These are phyloP conservation scores for Limtongia smithiae DNA, from an alignment of 805 yeast genomes.

Conservation along the genomic window DNA sequence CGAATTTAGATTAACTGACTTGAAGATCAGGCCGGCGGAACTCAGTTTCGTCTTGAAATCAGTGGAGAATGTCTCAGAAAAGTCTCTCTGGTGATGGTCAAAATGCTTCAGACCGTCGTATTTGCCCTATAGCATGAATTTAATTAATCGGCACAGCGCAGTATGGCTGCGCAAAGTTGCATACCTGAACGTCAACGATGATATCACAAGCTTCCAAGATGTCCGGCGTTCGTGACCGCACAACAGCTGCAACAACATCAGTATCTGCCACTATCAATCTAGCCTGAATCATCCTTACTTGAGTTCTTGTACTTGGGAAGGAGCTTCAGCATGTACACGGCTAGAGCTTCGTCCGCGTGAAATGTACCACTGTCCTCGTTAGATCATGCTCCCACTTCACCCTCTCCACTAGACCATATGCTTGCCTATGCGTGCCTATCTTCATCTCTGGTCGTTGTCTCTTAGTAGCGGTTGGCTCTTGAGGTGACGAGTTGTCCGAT, in stretches of 20 bases:
- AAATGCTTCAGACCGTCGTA: conserved; percentile 82
- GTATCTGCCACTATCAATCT: neutral
- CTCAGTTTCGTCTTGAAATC: conserved; percentile 73
- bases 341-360: conserved; percentile 96
- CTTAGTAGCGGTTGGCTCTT: conserved; percentile 4
- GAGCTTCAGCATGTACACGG: conserved; percentile 76
- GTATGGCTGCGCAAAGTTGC: too few relatives aligned
- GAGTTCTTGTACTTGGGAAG: conserved; percentile 68
- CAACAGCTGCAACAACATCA: conserved; percentile 41
- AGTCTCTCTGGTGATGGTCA: conserved; percentile 96
- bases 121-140: conserved; percentile 48
- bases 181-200: conserved; percentile 80
- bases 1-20: too few relatives aligned
- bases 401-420: too few relatives aligned
- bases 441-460: conserved; percentile 18
- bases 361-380: conserved; percentile 64
- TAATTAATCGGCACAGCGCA: too few relatives aligned
- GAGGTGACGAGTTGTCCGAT: too few relatives aligned
- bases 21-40: conserved; percentile 90
- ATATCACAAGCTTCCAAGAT: conserved; percentile 86
- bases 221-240: conserved; percentile 78
- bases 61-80: conserved; percentile 63
- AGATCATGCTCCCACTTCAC: too few relatives aligned
- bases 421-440: conserved; percentile 28
- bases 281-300: conserved; percentile 7